Base-by-base conservation (phyloP, 1,284 basidiomycete genomes). In the Trametes sp. region DNA sequence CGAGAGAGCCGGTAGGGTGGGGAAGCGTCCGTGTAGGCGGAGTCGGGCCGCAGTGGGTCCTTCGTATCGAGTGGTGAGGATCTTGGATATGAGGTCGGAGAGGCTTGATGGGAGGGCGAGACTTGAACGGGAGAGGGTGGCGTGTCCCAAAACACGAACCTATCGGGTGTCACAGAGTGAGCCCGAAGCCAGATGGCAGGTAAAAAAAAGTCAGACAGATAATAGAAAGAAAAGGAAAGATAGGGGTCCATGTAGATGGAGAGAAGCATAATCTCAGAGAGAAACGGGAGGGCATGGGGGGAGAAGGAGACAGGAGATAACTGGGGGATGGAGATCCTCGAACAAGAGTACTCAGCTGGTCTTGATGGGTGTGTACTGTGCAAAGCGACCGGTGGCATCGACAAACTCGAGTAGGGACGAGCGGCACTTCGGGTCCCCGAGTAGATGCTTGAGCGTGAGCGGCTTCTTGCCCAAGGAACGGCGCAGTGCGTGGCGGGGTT, bases 111-210 rank as follows among this genome's bases (percentile, higher is more conserved):
- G 38, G 19, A 41, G 31, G 31, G 31, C 31, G 28, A 23, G 21
- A 51, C 50, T 51, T 51, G 50, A 9, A 51, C 50, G 14, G 10
- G 33, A 36, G 50, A 16, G 19, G 50, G 31, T 51, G 50, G 50
- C 50, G 50, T 51, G 50, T 51, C 50, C 50, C 50, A 35, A 21
- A 36, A 51, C 50, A 51, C 50, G 50, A 51, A 24, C 50, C 50
- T 51, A 19, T 51, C 50, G 31, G 50, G 50, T 33, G 38, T 41
- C 38, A 16, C 7, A 4, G 28, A 24, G 50, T 51, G 50, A 51
- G 33, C 50, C 50, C 31, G 50, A 50, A 21, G 21, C n/a, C n/a
- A 16, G 11, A 41, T n/a, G 38, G 38, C 31, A 10, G 38, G 14
- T 16, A 19, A 35, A 33, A 24, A 23, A 36, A 14, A n/a, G n/a